Conservation (phyloP, 1,139 yeast genomes). For the Candida gigantensis region DNA sequence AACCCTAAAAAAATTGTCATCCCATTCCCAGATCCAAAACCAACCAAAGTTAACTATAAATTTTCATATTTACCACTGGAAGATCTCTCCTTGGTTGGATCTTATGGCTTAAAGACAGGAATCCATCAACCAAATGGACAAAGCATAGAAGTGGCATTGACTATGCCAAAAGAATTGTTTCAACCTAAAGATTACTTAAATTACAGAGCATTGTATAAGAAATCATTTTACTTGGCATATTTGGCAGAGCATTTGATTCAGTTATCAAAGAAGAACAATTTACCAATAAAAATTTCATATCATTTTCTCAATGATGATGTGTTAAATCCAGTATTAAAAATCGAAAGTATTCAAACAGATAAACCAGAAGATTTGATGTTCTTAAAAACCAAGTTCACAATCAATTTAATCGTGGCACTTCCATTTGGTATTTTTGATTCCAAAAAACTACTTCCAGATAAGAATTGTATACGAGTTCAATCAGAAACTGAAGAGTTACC, state of each 20-base stretch:
- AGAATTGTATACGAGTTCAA: conserved; percentile 76
- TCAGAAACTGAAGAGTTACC: conserved; percentile 49
- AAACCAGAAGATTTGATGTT: conserved; percentile 53
- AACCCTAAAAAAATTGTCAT: conserved; percentile 55
- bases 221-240: conserved; percentile 83
- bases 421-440: conserved; percentile 71
- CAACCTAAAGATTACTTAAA: conserved; percentile 89
- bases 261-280: conserved; percentile 53
- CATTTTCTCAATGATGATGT: conserved; percentile 67
- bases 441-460: conserved; percentile 75
- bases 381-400: conserved; percentile 66
- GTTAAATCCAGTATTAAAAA: conserved; percentile 60
- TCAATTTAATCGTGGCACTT: conserved; percentile 72
- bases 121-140: conserved; percentile 51
- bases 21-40: conserved; percentile 91
- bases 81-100: conserved; percentile 79
- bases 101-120: conserved; percentile 85
- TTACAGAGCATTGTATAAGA: conserved; percentile 84
- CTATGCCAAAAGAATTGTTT: conserved; percentile 76
- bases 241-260: conserved; percentile 64
- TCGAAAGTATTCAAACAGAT: conserved; percentile 54
- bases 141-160: conserved; percentile 73
- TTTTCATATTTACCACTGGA: conserved; percentile 74
- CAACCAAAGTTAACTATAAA: conserved; percentile 65
- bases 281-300: conserved; percentile 56